These are phyloP conservation scores for Xanthoparmelia taractica DNA, from an alignment of 495 filamentous ascomycete genomes.

Conservation along the genomic window DNA sequence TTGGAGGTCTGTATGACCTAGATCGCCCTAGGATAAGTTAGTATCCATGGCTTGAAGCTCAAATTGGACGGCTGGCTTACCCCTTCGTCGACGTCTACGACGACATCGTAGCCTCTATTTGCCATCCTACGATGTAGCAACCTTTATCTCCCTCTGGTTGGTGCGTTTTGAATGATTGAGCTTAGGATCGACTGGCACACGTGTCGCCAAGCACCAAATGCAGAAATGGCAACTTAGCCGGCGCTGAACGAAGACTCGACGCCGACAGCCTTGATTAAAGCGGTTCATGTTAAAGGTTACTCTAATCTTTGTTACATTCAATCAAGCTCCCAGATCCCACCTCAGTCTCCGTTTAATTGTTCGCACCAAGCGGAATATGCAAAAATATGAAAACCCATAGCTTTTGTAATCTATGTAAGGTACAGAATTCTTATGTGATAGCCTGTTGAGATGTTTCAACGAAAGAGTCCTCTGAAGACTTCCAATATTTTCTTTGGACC, in stretches of 20 bases:
- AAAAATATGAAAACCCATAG: neutral
- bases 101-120: constrained; percentile 86
- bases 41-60: neutral
- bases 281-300: too few species aligned
- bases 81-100: constrained; percentile 93
- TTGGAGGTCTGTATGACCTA: constrained; percentile 95
- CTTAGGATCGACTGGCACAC: constrained; percentile 1
- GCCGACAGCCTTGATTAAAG: too few species aligned
- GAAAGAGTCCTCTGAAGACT: constrained; percentile 34
- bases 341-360: too few species aligned
- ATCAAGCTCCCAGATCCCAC: too few species aligned
- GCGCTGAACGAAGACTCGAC: too few species aligned
- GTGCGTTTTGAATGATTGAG: neutral
- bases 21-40: constrained; percentile 64
- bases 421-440: constrained; percentile 28
- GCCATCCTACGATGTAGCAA: constrained; percentile 48
- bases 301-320: too few species aligned
- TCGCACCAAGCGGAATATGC: too few species aligned
- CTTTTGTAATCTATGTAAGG: neutral
- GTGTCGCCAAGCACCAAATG: constrained; percentile 11
- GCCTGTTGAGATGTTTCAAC: constrained; percentile 72
- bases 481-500: constrained; percentile 13
- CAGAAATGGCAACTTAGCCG: too few species aligned
- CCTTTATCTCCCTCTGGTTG: constrained; percentile 7
- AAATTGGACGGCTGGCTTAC: constrained; percentile 35